phyloP scores from a whole-genome alignment of 2,329 filamentous ascomycete species.

The Xylariales sp. region DNA sequence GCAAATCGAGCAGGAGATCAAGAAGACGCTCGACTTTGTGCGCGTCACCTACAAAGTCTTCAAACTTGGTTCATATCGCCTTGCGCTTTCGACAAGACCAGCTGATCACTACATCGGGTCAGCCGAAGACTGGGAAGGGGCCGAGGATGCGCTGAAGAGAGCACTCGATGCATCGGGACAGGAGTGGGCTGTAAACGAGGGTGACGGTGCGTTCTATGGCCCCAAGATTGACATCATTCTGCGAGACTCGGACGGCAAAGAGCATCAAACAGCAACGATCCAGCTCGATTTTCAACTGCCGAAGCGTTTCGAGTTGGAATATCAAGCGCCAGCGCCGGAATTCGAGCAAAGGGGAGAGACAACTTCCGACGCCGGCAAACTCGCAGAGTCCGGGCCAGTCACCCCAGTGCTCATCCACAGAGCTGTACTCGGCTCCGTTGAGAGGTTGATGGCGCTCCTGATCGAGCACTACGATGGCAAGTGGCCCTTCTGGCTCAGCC shows the following conservation, averaged over 20 bases:
- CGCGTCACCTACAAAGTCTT: conserved; percentile 48
- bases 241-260: conserved; percentile 74
- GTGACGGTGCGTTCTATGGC: conserved; percentile 86
- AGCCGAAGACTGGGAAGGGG: conserved; percentile 60
- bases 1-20: conserved; percentile 59
- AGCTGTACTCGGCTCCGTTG: conserved; percentile 78
- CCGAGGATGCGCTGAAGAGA: conserved; percentile 60
- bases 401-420: conserved; percentile 79
- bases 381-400: conserved; percentile 53
- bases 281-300: conserved; percentile 89
- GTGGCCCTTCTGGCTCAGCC: conserved; percentile 88
- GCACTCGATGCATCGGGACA: conserved; percentile 61
- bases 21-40: conserved; percentile 39
- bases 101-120: conserved; percentile 73
- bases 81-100: conserved; percentile 76
- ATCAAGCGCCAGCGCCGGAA: conserved; percentile 64
- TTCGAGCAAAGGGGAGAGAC: conserved; percentile 49
- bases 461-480: conserved; percentile 77
- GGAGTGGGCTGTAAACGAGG: conserved; percentile 70
- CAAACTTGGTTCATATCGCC: conserved; percentile 67
- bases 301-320: conserved; percentile 73
- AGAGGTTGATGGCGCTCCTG: conserved; percentile 77
- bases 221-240: conserved; percentile 88
- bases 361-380: conserved; percentile 41
- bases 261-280: conserved; percentile 84